Evolutionary conservation across 176 grass and related monocot genomes (phyloP).

Genomic region (Cenchrus americanus): DNA sequence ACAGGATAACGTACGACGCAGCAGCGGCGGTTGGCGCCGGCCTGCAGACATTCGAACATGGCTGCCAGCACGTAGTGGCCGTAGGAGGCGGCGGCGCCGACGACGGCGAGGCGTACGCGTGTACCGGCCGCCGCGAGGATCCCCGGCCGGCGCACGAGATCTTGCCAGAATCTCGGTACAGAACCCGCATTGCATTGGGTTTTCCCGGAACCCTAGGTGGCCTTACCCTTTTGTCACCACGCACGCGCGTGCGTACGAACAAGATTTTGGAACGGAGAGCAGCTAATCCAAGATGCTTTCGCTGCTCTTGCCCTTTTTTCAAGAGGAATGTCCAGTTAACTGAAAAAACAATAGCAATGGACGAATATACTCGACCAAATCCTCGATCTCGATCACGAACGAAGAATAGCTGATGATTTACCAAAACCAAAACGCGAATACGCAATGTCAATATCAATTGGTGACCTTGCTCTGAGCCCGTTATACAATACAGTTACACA

Average conservation of each 20-base stretch:
- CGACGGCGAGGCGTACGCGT: neutral
- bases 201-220: no score
- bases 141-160: neutral
- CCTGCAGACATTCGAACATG: neutral
- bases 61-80: neutral
- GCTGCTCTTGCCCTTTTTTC: neutral
- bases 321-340: neutral
- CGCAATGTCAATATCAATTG: neutral
- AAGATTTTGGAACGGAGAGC: neutral
- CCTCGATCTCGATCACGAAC: neutral
- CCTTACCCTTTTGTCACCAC: neutral
- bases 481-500: neutral
- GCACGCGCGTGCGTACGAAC: no score
- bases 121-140: conserved; percentile 1
- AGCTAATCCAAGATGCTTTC: neutral
- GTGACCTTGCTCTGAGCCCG: neutral
- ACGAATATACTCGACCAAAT: neutral
- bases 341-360: neutral
- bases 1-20: neutral
- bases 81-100: neutral
- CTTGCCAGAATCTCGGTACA: neutral
- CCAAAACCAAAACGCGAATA: neutral
- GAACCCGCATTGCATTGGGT: neutral
- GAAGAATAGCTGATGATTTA: no score
- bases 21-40: neutral